Evolutionary conservation across 108 stramenopile species (phyloP).

Genomic region (Seminavis robusta): DNA sequence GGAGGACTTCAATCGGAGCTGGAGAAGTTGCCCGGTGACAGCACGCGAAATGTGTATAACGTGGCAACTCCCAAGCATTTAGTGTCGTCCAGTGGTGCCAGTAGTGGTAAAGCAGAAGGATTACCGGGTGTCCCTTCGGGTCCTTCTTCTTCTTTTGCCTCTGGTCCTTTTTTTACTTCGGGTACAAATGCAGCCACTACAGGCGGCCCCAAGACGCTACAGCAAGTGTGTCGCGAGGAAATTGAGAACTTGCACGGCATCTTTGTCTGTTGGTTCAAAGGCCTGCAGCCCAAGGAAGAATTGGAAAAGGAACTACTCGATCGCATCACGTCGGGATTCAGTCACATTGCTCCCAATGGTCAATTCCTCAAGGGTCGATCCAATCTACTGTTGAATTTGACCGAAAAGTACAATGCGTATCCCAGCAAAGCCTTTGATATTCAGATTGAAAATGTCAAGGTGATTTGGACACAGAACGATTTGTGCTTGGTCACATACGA

Average conservation of each 20-base stretch:
- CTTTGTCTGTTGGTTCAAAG: conserved; percentile 16
- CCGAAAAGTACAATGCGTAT: conserved; percentile 9
- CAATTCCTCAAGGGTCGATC: conserved; percentile 9
- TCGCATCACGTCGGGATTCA: conserved; percentile 1
- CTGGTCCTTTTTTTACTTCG: too few relatives aligned
- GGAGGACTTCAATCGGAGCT: too few relatives aligned
- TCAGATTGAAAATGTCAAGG: conserved; percentile 10
- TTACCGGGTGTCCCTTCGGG: too few relatives aligned
- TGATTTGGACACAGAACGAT: conserved; percentile 2
- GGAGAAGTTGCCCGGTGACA: too few relatives aligned
- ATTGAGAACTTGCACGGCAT: conserved; percentile 10
- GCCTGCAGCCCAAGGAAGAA: background rate
- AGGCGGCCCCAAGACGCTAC: too few relatives aligned
- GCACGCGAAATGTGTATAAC: too few relatives aligned
- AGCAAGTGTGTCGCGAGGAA: background rate
- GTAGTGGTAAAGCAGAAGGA: too few relatives aligned
- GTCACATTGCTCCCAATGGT: conserved; percentile 19
- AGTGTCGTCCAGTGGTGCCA: too few relatives aligned
- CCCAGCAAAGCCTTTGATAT: conserved; percentile 11
- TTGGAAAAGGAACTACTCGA: background rate
- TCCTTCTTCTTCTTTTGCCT: too few relatives aligned
- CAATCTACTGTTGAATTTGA: conserved; percentile 3
- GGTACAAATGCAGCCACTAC: too few relatives aligned
- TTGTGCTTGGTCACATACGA: conserved; percentile 15
- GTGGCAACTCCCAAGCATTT: too few relatives aligned